These are phyloP conservation scores for Penicillium sp. DNA, from an alignment of 2,329 filamentous ascomycete species.

Conservation along the genomic window DNA sequence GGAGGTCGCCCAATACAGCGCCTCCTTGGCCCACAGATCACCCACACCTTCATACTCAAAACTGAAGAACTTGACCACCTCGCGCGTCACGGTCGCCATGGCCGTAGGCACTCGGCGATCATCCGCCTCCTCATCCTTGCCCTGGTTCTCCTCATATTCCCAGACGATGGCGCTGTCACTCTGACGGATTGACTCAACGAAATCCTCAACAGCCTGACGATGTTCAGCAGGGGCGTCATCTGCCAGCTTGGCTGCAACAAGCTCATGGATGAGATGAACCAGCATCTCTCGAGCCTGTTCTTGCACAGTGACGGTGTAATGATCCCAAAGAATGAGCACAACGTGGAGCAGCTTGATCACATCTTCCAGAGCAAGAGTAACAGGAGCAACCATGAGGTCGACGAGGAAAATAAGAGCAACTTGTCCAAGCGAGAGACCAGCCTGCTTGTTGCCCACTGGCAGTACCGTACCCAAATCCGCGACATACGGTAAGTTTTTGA, in stretches of 20 bases:
- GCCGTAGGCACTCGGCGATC: constrained; percentile 80
- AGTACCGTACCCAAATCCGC: constrained; percentile 79
- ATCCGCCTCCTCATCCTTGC: constrained; percentile 70
- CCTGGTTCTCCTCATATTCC: constrained; percentile 91
- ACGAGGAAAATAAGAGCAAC: constrained; percentile 91
- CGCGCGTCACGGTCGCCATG: constrained; percentile 81
- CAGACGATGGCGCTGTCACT: constrained; percentile 86
- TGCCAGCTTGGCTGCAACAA: constrained; percentile 79
- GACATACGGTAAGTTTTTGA: constrained; percentile 78
- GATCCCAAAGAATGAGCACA: constrained; percentile 93
- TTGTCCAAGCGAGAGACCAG: constrained; percentile 89
- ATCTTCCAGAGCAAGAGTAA: constrained; percentile 76
- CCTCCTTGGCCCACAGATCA: constrained; percentile 87
- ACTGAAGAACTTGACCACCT: constrained; percentile 84
- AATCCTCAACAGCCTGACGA: constrained; percentile 78
- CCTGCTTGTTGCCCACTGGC: constrained; percentile 86
- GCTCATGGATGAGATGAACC: constrained; percentile 93
- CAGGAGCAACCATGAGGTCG: constrained; percentile 91
- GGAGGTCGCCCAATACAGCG: constrained; percentile 93
- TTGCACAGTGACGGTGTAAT: constrained; percentile 92
- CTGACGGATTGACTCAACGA: constrained; percentile 83
- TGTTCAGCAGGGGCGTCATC: constrained; percentile 69
- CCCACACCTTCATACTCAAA: constrained; percentile 83
- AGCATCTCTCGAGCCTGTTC: constrained; percentile 98
- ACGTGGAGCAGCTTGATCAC: constrained; percentile 88